Base-by-base conservation (phyloP, 805 yeast genomes). In the Kodamaea jinghongensis region DNA sequence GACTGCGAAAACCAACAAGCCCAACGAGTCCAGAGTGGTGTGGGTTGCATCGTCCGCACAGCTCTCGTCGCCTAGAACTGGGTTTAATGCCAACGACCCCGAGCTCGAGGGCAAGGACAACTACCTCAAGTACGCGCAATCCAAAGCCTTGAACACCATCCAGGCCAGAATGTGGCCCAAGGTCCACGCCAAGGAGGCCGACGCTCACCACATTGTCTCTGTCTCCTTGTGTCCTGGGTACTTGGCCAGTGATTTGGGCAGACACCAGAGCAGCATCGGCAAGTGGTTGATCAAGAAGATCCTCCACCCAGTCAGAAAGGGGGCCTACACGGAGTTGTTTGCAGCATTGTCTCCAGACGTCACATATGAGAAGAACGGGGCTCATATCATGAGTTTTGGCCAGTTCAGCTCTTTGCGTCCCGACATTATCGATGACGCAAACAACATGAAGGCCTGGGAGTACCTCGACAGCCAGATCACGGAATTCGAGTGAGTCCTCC, bases 31-130 rank as follows among this genome's bases (percentile, higher is more conserved):
- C 6, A 58, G 80, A 36, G 58, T 75, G 25, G 63, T 75, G 6
- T 75, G 76, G 70, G 60, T 73, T 1, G 48, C 75, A 1, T 73
- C 79, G 0, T 35, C 60, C 25, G 71, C 62, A 1, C 72, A 65
- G 28, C 38, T 44, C 17, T 25, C 46, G 12, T 48, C 61, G 7
- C 60, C 60, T 13, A 43, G 49, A 2, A 58, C 56, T 17, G 71
- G 70, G 5, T 58, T 71, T 14, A 48, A 64, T 31, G 56, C 60
- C 44, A 62, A 58, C 33, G 66, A 65, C 40, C 40, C 40, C 7
- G 29, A 31, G 23, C 40, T 37, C 17, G 27, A 9, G 11, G 20
- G 20, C 15, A 31, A 29, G 3, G 10, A 29, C 4, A 51, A 65
- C 29, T 52, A 54, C 33, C 44, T 45, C 44, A 55, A 52, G 29